Base-by-base conservation (phyloP, 345 rosid species). In the Erodium maritimum region DNA sequence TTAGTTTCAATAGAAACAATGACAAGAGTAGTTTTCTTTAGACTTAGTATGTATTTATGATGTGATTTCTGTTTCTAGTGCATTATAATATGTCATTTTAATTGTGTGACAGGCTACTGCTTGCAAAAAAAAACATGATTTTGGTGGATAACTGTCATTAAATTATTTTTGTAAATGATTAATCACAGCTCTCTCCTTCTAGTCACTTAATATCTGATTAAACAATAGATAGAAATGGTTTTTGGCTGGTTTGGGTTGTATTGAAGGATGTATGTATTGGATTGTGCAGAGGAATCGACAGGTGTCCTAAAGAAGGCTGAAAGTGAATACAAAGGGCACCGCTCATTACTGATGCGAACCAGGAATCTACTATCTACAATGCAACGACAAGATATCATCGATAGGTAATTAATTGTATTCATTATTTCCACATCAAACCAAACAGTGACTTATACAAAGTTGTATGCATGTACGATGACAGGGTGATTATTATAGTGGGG, bases 251-350 rank as follows among this genome's bases (percentile, higher is more conserved):
- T 20, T 56, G 16, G 33, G 4, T 25, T 25, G 33, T 25, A 3
- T 25, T 25, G 3, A 25, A 25, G 33, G 33, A 25, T 25, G 33
- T 25, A 7, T 29, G 5, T 55, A 50, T 54, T 52, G 70, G 56
- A 51, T 60, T 52, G 23, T 62, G 54, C 74, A 93, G 99, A 89
- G 61, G 96, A 89, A 71, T 89, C 96, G 48, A 83, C 94, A 0
- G 86, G 88, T 62, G 84, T 82, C 19, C 69, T 93, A 55, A 80
- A 59, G 54, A 87, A 87, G 66, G 95, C 99, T 52, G 96, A 93
- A 71, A 86, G 80, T 71, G 96, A 93, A 77, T 93, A 93, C 71
- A 89, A 87, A 76, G 96, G 95, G 50, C 99, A 93, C 50, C 85
- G 74, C 56, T 89, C 95, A 1, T 59, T 93, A 77, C 70, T 93